Percentiles rank a stretch among this genome's conserved stretches.
phyloP scores from a whole-genome alignment of 331 rosid species.

The Ulmus americana region DNA sequence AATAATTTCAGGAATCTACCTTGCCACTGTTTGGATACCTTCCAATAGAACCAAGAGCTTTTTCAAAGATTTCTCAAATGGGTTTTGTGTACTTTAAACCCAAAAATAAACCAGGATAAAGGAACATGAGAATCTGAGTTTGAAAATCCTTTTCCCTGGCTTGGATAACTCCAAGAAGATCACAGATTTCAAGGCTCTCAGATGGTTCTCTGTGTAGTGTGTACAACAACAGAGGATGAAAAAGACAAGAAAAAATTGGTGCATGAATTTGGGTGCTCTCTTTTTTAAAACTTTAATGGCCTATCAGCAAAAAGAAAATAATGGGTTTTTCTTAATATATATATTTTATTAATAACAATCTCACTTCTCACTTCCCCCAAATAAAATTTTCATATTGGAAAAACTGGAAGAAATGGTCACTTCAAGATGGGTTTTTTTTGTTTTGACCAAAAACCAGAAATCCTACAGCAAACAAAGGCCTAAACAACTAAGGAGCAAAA shows the following conservation, averaged over 20 bases:
- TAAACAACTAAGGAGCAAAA: conserved; percentile 7
- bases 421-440: not conserved
- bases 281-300: conserved; percentile 11
- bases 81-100: conserved; percentile 16
- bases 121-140: conserved; percentile 23
- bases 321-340: conserved; percentile 7
- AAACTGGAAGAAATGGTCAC: conserved; percentile 11
- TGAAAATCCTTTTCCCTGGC: conserved; percentile 17
- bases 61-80: conserved; percentile 31
- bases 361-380: conserved; percentile 15
- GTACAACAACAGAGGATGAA: conserved; percentile 11
- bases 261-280: not conserved
- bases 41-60: conserved; percentile 28
- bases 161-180: conserved; percentile 45
- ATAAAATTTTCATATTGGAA: not conserved
- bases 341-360: conserved; percentile 22
- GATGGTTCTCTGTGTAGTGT: conserved; percentile 22
- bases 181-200: conserved; percentile 43
- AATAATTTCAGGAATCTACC: conserved; percentile 75
- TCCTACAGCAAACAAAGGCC: conserved; percentile 19
- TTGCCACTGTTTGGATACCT: conserved; percentile 39
- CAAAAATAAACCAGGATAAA: conserved; percentile 30
- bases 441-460: not conserved
- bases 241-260: conserved; percentile 36
- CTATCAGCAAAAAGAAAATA: conserved; percentile 22